A percentile compares a stretch with the other conserved stretches of the same genome.
phyloP scores from a whole-genome alignment of 495 filamentous ascomycete genomes.

The Collariella sp. region DNA sequence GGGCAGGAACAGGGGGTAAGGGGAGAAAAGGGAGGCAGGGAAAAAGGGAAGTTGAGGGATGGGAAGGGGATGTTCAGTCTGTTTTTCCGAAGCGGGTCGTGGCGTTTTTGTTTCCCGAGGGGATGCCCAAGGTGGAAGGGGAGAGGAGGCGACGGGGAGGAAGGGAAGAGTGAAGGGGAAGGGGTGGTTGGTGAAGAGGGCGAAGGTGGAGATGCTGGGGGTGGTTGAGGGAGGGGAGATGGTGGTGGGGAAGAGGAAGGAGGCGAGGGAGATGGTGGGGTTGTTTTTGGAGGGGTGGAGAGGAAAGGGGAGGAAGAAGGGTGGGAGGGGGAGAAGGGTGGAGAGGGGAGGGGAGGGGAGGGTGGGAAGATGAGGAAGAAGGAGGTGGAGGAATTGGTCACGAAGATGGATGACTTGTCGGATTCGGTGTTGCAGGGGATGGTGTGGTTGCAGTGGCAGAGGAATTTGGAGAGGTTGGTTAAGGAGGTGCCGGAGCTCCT shows the following conservation, averaged over 20 bases:
- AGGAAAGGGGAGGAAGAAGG: slow-evolving; percentile 6
- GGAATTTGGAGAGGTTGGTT: slow-evolving; percentile 48
- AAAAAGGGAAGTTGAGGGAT: slow-evolving; percentile 33
- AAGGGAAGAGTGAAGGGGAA: slow-evolving; percentile 4
- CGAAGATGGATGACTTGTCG: slow-evolving; percentile 83
- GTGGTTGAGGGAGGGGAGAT: slow-evolving; percentile 40
- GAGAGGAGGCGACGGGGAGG: slow-evolving; percentile 13
- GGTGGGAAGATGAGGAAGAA: slow-evolving; percentile 8
- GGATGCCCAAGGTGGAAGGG: background rate
- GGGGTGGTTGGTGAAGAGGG: slow-evolving; percentile 36
- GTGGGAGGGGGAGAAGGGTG: slow-evolving; percentile 14
- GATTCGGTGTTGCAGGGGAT: slow-evolving; percentile 83
- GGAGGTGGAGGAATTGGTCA: slow-evolving; percentile 22
- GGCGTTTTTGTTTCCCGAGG: slow-evolving; percentile 27
- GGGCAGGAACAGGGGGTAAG: background rate
- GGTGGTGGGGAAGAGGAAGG: slow-evolving; percentile 29
- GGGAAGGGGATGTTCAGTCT: slow-evolving; percentile 29
- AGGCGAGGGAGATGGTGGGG: slow-evolving; percentile 31
- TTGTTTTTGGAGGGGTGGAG: slow-evolving; percentile 43
- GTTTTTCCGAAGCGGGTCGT: slow-evolving; percentile 36
- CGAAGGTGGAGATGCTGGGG: slow-evolving; percentile 58
- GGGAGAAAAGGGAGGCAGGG: background rate
- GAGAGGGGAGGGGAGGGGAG: slow-evolving; percentile 21
- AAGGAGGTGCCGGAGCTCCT: slow-evolving; percentile 22
- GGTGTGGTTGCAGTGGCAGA: slow-evolving; percentile 79